These are phyloP conservation scores for Carpinus viminea DNA, from an alignment of 306 rosid genomes.

Conservation along the genomic window DNA sequence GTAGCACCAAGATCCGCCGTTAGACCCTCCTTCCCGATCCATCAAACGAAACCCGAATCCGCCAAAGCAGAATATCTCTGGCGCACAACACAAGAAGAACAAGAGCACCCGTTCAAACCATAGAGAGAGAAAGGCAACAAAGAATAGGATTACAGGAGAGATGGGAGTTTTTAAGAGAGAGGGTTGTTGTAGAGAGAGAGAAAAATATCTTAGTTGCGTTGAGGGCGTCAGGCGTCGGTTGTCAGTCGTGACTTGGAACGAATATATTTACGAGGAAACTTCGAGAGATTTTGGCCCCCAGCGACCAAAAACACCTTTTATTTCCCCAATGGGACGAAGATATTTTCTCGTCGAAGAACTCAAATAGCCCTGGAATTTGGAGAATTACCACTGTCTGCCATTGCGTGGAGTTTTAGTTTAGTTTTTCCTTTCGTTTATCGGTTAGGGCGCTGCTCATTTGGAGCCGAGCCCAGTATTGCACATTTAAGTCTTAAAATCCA, in stretches of 20 bases:
- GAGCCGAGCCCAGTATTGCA: too few species aligned
- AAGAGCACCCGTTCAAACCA: not conserved
- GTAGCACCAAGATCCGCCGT: constrained; percentile 81
- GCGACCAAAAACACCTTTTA: not conserved
- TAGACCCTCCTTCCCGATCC: constrained; percentile 86
- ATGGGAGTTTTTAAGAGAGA: not conserved
- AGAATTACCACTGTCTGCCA: constrained; percentile 33
- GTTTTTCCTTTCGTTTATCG: too few species aligned
- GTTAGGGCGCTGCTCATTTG: too few species aligned
- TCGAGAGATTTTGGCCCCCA: constrained; percentile 42
- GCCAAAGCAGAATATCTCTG: not conserved
- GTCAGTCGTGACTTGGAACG: not conserved
- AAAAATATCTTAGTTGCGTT: not conserved
- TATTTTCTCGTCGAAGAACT: constrained; percentile 30
- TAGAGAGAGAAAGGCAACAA: not conserved
- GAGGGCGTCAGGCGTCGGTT: not conserved
- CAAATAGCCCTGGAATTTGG: not conserved
- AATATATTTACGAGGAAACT: constrained; percentile 35
- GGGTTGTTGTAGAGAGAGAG: not conserved
- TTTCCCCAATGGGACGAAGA: constrained; percentile 25
- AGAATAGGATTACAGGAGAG: constrained; percentile 1
- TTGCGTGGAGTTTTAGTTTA: not conserved
- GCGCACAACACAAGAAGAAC: not conserved
- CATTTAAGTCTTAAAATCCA: too few species aligned
- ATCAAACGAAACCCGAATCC: constrained; percentile 28